Conservation (phyloP, 1,139 yeast genomes). For the Kluyveromyces sp. region DNA sequence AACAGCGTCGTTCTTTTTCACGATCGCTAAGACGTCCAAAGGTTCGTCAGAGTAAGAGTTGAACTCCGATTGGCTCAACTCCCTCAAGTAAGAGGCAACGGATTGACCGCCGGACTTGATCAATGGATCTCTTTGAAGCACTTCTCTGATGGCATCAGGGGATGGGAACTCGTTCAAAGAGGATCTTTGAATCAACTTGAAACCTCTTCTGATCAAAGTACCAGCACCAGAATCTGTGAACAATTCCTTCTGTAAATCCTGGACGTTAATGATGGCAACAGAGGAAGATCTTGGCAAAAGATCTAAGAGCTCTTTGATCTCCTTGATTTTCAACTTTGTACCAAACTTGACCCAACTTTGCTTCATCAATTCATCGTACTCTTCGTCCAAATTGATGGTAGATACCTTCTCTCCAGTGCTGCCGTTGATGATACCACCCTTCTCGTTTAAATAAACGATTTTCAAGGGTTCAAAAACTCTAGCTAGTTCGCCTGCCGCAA, state of each 20-base stretch:
- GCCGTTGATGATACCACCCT: slow-evolving; percentile 95
- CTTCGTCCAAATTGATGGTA: slow-evolving; percentile 90
- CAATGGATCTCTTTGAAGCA: slow-evolving; percentile 70
- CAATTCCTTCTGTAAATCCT: slow-evolving; percentile 91
- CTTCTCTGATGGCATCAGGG: slow-evolving; percentile 67
- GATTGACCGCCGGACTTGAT: slow-evolving; percentile 63
- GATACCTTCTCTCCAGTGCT: slow-evolving; percentile 85
- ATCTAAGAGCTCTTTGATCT: slow-evolving; percentile 87
- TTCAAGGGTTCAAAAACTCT: slow-evolving; percentile 94
- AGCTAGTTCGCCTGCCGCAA: slow-evolving; percentile 97
- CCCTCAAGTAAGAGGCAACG: slow-evolving; percentile 76
- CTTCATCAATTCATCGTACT: slow-evolving; percentile 81
- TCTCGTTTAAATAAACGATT: slow-evolving; percentile 91
- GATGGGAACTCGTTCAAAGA: slow-evolving; percentile 63
- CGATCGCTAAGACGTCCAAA: slow-evolving; percentile 86
- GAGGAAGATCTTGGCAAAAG: slow-evolving; percentile 95
- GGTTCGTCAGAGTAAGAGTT: slow-evolving; percentile 94
- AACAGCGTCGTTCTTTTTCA: slow-evolving; percentile 40
- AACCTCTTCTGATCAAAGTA: slow-evolving; percentile 94
- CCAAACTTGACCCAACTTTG: slow-evolving; percentile 99
- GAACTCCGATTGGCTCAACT: slow-evolving; percentile 56
- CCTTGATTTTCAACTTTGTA: slow-evolving; percentile 91
- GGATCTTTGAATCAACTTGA: slow-evolving; percentile 68
- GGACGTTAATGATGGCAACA: slow-evolving; percentile 92
- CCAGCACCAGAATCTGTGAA: slow-evolving; percentile 99